phyloP scores from a whole-genome alignment of 345 rosid genomes.

The Aurinia saxatilis region DNA sequence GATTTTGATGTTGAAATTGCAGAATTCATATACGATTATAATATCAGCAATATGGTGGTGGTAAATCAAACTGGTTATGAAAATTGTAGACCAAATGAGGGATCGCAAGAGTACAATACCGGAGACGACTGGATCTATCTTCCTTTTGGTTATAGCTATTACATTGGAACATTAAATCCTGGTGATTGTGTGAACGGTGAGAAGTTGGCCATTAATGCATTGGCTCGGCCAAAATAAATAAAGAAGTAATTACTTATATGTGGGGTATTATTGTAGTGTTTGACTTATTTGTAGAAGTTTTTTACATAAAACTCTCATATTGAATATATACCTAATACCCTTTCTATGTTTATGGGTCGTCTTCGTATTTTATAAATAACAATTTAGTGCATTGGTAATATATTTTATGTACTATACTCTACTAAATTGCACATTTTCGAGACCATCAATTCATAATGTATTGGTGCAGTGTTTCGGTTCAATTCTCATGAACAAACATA shows the following conservation, averaged over 20 bases:
- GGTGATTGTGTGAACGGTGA: neutral
- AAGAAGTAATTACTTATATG: neutral
- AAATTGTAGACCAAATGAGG: neutral
- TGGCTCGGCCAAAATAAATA: neutral
- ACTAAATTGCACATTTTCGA: too few relatives aligned
- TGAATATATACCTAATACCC: neutral
- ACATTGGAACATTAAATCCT: neutral
- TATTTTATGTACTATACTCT: too few relatives aligned
- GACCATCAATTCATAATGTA: too few relatives aligned
- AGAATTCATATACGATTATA: slow-evolving; percentile 3
- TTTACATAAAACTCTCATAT: neutral
- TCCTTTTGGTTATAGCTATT: slow-evolving; percentile 5
- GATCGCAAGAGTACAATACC: neutral
- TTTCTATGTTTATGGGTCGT: too few relatives aligned
- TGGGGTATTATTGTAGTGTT: neutral
- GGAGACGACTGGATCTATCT: neutral
- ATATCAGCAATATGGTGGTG: neutral
- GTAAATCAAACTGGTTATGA: slow-evolving; percentile 9
- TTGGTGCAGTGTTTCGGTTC: too few relatives aligned
- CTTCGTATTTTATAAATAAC: too few relatives aligned
- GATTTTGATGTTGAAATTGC: neutral
- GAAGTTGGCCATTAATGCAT: slow-evolving; percentile 17
- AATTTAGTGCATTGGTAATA: too few relatives aligned
- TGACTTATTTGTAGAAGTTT: neutral
- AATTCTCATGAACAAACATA: too few relatives aligned